Percentiles rank a stretch among this genome's conserved stretches.
phyloP scores from a whole-genome alignment of 2,329 filamentous ascomycete species.

The Samsoniella hepiali region DNA sequence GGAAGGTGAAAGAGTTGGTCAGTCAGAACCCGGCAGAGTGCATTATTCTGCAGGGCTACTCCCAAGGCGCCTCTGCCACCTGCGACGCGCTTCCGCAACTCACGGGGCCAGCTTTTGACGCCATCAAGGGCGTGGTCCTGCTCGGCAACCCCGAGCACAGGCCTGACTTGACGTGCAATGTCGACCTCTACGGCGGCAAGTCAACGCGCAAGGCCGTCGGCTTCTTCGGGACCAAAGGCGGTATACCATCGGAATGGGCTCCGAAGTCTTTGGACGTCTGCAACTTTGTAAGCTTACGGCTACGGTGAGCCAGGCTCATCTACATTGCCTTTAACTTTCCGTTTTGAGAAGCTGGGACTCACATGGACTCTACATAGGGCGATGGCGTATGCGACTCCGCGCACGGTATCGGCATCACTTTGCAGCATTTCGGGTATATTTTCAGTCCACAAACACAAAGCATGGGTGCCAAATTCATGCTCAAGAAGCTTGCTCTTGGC shows the following conservation, averaged over 20 bases:
- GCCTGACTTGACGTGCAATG: conserved; percentile 2
- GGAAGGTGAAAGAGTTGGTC: not conserved
- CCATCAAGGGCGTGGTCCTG: conserved; percentile 10
- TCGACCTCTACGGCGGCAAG: conserved; percentile 8
- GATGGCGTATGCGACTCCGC: conserved; percentile 10
- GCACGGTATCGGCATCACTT: conserved; percentile 1
- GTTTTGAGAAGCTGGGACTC: too few species aligned
- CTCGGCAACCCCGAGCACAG: conserved; percentile 5
- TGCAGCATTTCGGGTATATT: not conserved
- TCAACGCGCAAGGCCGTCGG: not conserved
- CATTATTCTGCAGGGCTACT: conserved; percentile 14
- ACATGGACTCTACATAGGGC: not conserved
- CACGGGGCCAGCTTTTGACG: not conserved
- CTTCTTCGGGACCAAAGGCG: not conserved
- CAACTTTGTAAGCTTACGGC: conserved; percentile 1
- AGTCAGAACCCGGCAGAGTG: not conserved
- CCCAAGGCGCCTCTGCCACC: conserved; percentile 6
- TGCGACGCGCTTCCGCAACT: conserved; percentile 9
- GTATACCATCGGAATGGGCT: conserved; percentile 4
- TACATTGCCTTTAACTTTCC: too few species aligned
- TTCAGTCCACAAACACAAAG: not conserved
- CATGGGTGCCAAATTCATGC: conserved; percentile 6
- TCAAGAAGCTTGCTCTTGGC: not conserved
- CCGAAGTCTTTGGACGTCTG: conserved; percentile 7
- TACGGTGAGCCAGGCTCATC: too few species aligned